These are phyloP conservation scores for Megacollybia marginata DNA, from an alignment of 768 basidiomycete species.

Conservation along the genomic window DNA sequence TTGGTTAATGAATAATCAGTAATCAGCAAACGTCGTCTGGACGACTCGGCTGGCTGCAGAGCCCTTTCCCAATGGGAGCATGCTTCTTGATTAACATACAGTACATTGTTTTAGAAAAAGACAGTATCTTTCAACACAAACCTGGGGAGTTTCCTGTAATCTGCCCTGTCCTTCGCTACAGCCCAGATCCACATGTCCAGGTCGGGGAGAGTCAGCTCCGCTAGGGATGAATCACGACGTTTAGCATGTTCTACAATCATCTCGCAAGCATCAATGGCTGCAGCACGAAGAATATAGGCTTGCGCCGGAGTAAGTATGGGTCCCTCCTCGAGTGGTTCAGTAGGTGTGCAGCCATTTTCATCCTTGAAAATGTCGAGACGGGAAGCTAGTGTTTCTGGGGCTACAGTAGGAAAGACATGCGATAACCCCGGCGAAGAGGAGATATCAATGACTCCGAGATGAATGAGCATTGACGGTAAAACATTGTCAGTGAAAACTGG, in stretches of 20 bases:
- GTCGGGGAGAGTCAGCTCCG: conserved; percentile 47
- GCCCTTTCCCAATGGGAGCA: not conserved
- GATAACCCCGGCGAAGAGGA: conserved; percentile 38
- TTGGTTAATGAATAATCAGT: too few species aligned
- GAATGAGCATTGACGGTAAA: conserved; percentile 72
- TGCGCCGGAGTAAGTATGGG: conserved; percentile 53
- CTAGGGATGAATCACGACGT: conserved; percentile 42
- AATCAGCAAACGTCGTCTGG: too few species aligned
- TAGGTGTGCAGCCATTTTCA: conserved; percentile 8
- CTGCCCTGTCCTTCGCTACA: conserved; percentile 68
- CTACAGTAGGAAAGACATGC: conserved; percentile 41
- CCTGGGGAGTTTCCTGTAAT: conserved; percentile 59
- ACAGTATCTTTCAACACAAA: conserved; percentile 61
- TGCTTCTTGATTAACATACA: not conserved
- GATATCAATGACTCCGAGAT: conserved; percentile 69
- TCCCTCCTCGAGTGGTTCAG: conserved; percentile 25
- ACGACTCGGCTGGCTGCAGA: too few species aligned
- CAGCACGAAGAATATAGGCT: conserved; percentile 68
- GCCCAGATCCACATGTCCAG: conserved; percentile 81
- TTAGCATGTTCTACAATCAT: conserved; percentile 51
- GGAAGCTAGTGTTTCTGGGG: conserved; percentile 28
- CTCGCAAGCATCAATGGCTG: conserved; percentile 75
- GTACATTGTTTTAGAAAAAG: conserved; percentile 47
- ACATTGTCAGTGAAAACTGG: conserved; percentile 81
- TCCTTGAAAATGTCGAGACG: conserved; percentile 28